phyloP scores from a whole-genome alignment of 352 stramenopile genomes.

The Pythium coloratum region DNA sequence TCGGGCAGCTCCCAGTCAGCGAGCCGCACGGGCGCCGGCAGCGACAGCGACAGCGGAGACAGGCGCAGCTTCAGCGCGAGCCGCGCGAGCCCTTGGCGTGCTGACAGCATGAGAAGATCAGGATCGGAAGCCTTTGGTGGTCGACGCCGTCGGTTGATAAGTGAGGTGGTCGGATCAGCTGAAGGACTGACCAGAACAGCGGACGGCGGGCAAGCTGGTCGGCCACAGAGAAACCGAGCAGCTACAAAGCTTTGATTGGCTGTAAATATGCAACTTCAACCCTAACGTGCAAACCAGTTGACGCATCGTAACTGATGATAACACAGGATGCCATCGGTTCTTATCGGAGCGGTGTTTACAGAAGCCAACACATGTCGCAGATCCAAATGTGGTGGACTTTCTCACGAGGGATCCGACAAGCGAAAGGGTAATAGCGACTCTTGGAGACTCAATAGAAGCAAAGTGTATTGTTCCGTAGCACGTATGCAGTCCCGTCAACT shows the following conservation, averaged over 20 bases:
- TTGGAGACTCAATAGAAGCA: background rate
- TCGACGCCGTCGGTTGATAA: background rate
- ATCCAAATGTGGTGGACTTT: too few relatives aligned
- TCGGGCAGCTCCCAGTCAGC: conserved; percentile 12
- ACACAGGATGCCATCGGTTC: background rate
- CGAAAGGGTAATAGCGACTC: background rate
- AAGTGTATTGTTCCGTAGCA: too few relatives aligned
- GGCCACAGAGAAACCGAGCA: background rate
- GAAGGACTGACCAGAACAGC: conserved; percentile 3
- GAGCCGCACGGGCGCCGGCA: background rate
- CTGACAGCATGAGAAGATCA: background rate
- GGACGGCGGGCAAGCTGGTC: background rate
- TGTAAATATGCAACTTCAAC: background rate
- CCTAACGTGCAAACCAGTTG: background rate
- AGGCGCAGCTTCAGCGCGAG: background rate
- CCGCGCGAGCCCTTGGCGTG: background rate
- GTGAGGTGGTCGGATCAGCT: conserved; percentile 1
- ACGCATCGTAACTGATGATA: background rate
- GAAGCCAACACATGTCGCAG: too few relatives aligned
- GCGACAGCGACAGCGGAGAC: background rate
- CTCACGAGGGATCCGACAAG: too few relatives aligned
- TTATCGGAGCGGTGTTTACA: background rate
- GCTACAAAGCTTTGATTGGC: conserved; percentile 4
- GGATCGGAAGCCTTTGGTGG: background rate
- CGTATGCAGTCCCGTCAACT: too few relatives aligned